Evolutionary conservation across 2,329 filamentous ascomycete genomes (phyloP), one percentile per base, ranked within the genome.

Genomic region (Macroventuria anomochaeta): DNA sequence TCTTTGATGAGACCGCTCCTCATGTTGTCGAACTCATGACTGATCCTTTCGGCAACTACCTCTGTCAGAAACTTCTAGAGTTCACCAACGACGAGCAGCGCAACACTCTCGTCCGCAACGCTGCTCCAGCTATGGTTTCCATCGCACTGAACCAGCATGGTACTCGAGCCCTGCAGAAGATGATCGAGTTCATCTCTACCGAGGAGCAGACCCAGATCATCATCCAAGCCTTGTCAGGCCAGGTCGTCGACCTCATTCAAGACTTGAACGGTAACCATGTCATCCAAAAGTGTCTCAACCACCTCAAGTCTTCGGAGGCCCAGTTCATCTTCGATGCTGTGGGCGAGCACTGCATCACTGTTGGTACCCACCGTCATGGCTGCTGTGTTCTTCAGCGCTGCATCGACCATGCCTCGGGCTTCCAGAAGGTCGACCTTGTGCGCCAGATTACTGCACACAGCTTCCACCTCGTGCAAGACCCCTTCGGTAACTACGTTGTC

Each of bases 231-330:
- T 83, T 99, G 43, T 85, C 88, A 59, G 83, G 87, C 72, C 87
- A 90, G 55, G 95, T 99, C 41, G 95, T 99, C 17, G 89, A 95
- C 65, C 84, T 99, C 48, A 97, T 99, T 58, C 92, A 99, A 74
- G 95, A 99, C 67, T 82, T 99, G 46, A 99, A 99, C 71, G 95
- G 95, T 74, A 99, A 99, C 69, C 95, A 99, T 69, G 95, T 99
- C 68, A 97, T 99, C 61, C 95, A 99, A 78, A 99, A 99, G 79
- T 99, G 95, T 70, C 84, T 99, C 47, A 99, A 97, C 79, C 96
- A 96, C 75, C 87, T 99, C 32, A 88, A 86, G 60, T 82, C 91
- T 1, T 79, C 84, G 42, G 90, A 97, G 74, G 91, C 93, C 11
- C 88, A 96, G 73, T 99, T 99, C 81, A 97, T 99, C 72, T 97